Evolutionary conservation across 768 basidiomycete genomes (phyloP).

Genomic region (Boletus reticulatus): DNA sequence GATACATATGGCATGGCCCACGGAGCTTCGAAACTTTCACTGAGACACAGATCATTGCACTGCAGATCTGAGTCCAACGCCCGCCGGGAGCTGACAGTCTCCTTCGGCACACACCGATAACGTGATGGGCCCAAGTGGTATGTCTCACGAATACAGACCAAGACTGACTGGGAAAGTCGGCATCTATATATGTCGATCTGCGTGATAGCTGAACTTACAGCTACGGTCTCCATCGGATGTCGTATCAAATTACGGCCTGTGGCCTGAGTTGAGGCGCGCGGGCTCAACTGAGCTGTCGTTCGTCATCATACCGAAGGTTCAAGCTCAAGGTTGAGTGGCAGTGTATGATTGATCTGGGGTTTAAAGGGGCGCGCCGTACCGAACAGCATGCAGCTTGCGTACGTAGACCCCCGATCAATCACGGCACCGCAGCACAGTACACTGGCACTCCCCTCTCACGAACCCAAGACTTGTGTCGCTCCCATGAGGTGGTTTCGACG

Average conservation of each 20-base stretch:
- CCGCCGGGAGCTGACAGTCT: background rate
- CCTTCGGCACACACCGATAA: background rate
- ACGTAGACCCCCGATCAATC: slow-evolving; percentile 12
- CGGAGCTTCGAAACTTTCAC: slow-evolving; percentile 1
- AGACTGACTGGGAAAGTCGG: background rate
- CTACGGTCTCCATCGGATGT: background rate
- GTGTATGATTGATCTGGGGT: slow-evolving; percentile 10
- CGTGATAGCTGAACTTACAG: background rate
- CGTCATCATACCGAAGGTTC: background rate
- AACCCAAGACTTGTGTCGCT: slow-evolving; percentile 14
- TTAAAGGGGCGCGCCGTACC: slow-evolving; percentile 10
- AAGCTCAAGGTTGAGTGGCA: slow-evolving; percentile 16
- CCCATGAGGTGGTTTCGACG: slow-evolving; percentile 46
- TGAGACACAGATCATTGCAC: background rate
- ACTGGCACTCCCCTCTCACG: slow-evolving; percentile 12
- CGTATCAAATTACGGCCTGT: background rate
- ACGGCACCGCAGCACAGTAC: slow-evolving; percentile 16
- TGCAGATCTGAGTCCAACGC: background rate
- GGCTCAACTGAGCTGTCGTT: background rate
- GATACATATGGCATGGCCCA: slow-evolving; percentile 4
- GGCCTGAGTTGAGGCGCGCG: background rate
- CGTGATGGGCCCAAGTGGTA: background rate
- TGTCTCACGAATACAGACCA: background rate
- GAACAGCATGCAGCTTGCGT: slow-evolving; percentile 13
- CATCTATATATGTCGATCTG: background rate